These are phyloP conservation scores for Globisporangium yorkense DNA, from an alignment of 352 stramenopile genomes.

Conservation along the genomic window DNA sequence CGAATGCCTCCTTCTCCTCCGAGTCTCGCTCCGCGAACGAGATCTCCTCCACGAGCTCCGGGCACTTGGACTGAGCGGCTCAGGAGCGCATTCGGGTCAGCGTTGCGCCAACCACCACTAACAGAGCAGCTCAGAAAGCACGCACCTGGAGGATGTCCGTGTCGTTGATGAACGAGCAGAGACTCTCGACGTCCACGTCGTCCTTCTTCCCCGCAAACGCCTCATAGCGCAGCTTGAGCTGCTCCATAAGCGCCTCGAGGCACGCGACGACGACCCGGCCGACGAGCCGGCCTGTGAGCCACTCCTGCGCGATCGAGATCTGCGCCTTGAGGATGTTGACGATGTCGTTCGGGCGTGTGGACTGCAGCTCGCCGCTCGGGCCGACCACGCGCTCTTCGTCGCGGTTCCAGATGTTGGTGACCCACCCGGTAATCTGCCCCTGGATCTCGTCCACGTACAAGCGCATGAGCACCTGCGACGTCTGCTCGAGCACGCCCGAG, in stretches of 20 bases:
- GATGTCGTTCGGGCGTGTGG: conserved; percentile 80
- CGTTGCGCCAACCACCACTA: too few relatives aligned
- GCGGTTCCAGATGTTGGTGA: conserved; percentile 83
- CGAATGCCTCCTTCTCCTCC: conserved; percentile 73
- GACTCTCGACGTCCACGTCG: conserved; percentile 53
- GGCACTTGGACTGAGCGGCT: conserved; percentile 53
- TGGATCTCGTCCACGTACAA: conserved; percentile 74
- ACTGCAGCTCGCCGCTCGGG: conserved; percentile 57
- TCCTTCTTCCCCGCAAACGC: conserved; percentile 35
- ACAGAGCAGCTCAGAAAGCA: not conserved
- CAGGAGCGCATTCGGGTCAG: not conserved
- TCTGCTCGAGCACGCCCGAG: conserved; percentile 61
- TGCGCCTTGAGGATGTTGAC: conserved; percentile 85
- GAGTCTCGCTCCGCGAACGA: conserved; percentile 69
- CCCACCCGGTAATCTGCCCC: conserved; percentile 74
- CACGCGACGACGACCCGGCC: conserved; percentile 67
- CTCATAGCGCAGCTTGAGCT: conserved; percentile 70
- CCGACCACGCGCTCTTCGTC: conserved; percentile 65
- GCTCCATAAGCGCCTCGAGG: conserved; percentile 61
- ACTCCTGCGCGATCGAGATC: conserved; percentile 81
- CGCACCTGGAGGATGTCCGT: conserved; percentile 69
- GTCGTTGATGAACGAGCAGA: conserved; percentile 87
- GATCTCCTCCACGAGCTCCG: conserved; percentile 77
- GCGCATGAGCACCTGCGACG: conserved; percentile 66
- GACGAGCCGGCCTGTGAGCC: conserved; percentile 59